These are phyloP conservation scores for Cercophora scortea DNA, from an alignment of 495 filamentous ascomycete genomes.

Conservation along the genomic window DNA sequence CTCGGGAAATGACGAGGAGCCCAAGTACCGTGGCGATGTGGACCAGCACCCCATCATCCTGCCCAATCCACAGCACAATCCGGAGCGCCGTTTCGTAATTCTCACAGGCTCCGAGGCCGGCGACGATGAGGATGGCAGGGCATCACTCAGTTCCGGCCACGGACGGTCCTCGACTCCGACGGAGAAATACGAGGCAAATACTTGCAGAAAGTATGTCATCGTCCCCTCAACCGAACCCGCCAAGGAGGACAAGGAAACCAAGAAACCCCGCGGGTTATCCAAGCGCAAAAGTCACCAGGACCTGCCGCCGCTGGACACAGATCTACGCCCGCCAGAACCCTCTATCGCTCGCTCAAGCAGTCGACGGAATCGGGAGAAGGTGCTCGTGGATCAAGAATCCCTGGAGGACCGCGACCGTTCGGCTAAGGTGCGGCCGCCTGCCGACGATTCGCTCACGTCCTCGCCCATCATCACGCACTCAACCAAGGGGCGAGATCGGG, in stretches of 20 bases:
- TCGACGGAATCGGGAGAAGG: conserved; percentile 15
- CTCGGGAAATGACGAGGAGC: conserved; percentile 26
- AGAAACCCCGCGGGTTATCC: conserved; percentile 12
- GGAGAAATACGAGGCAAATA: conserved; percentile 33
- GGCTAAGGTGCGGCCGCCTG: conserved; percentile 4
- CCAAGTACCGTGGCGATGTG: conserved; percentile 31
- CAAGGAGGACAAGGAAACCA: conserved; percentile 14
- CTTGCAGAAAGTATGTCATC: conserved; percentile 28
- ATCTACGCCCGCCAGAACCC: background rate
- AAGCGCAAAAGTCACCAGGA: conserved; percentile 31
- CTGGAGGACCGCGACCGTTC: conserved; percentile 1
- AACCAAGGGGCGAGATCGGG: conserved; percentile 28
- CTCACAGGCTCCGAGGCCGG: conserved; percentile 23
- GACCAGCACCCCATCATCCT: conserved; percentile 36
- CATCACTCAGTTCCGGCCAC: background rate
- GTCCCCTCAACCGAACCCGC: conserved; percentile 7
- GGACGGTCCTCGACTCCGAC: background rate
- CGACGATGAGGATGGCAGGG: conserved; percentile 5
- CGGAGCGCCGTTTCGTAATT: conserved; percentile 40
- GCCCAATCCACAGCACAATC: conserved; percentile 34
- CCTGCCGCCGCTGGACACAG: conserved; percentile 27
- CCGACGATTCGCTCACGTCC: conserved; percentile 20
- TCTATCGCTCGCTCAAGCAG: conserved; percentile 12
- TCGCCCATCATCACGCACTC: conserved; percentile 28
- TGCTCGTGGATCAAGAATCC: conserved; percentile 12